A percentile compares a stretch with the other conserved stretches of the same genome.
Evolutionary conservation across 306 rosid species (phyloP).

Genomic region (Pyrus bretschneideri): DNA sequence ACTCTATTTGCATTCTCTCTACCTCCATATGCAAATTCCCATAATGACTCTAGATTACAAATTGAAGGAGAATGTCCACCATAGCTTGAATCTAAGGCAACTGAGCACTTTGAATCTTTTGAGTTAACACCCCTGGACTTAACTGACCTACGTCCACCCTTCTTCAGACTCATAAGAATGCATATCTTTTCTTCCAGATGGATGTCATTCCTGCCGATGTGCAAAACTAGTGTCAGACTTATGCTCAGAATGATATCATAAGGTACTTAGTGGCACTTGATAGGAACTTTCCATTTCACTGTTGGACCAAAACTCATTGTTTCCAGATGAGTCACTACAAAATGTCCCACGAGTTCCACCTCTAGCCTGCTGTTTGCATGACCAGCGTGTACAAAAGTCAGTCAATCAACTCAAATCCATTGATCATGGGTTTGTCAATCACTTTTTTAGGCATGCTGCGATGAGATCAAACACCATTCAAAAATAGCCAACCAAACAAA

Average conservation of each 20-base stretch:
- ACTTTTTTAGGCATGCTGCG: too few relatives aligned
- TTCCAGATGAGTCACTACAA: not conserved
- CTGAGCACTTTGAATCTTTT: not conserved
- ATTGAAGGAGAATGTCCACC: not conserved
- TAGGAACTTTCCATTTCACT: conserved; percentile 1
- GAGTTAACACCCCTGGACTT: not conserved
- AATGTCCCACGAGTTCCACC: not conserved
- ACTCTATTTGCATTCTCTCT: conserved; percentile 1
- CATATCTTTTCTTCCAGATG: not conserved
- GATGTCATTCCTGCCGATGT: not conserved
- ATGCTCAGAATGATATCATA: not conserved
- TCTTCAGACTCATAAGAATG: not conserved
- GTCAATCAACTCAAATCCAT: not conserved
- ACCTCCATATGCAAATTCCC: not conserved
- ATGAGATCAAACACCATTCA: too few relatives aligned
- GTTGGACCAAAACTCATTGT: not conserved
- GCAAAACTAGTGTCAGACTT: not conserved
- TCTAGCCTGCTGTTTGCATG: not conserved
- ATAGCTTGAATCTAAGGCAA: not conserved
- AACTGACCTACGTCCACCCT: not conserved
- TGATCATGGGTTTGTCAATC: not conserved
- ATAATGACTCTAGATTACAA: conserved; percentile 1
- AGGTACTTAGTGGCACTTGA: not conserved
- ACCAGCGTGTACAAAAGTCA: not conserved
- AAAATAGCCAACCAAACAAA: not conserved